phyloP scores from a whole-genome alignment of 2,329 filamentous ascomycete species.

The Ceratocystis ficicola region DNA sequence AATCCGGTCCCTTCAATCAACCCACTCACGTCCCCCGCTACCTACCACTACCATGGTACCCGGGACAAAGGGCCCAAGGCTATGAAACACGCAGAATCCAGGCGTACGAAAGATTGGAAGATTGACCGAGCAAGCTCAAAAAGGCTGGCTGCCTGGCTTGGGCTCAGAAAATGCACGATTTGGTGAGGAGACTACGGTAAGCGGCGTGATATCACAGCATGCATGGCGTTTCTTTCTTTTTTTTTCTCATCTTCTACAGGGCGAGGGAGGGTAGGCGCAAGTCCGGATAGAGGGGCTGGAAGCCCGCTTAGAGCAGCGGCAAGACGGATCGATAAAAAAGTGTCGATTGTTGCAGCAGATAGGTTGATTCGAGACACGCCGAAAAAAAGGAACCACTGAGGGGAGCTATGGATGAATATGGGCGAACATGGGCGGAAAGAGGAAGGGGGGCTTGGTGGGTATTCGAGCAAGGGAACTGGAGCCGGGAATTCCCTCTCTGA shows the following conservation, averaged over 20 bases:
- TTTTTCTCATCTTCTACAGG: no score
- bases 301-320: no score
- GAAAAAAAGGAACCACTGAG: not conserved
- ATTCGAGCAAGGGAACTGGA: not conserved
- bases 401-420: no score
- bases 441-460: not conserved
- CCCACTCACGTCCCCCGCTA: no score
- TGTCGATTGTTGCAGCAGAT: no score
- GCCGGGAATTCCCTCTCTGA: not conserved
- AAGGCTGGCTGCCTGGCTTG: not conserved
- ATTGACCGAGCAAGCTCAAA: not conserved
- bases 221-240: not conserved
- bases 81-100: slow-evolving; percentile 4
- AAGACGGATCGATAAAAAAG: no score
- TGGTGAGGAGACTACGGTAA: not conserved
- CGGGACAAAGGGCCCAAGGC: not conserved
- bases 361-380: not conserved
- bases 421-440: not conserved
- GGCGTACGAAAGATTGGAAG: not conserved
- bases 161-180: not conserved
- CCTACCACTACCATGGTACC: slow-evolving; percentile 1
- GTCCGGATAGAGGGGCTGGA: no score
- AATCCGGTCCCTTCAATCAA: no score
- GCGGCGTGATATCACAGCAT: not conserved
- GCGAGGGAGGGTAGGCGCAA: no score